Evolutionary conservation across 2,329 filamentous ascomycete species (phyloP).

Genomic region (Chalara sp.): DNA sequence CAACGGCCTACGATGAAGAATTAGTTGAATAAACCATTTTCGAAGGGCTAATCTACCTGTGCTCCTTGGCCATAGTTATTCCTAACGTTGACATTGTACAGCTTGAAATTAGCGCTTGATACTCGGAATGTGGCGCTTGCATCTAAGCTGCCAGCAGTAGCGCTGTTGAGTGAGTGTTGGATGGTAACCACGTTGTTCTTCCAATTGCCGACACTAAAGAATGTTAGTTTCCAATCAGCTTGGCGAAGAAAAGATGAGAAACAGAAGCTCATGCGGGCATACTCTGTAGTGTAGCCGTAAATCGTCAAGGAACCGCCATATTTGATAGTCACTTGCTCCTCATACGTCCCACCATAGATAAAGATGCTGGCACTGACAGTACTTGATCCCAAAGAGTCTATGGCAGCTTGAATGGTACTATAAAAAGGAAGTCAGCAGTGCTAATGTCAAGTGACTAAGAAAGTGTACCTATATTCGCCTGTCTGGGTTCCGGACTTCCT

Average conservation of each 20-base stretch:
- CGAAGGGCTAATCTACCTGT: no score
- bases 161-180: background rate
- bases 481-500: no score
- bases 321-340: constrained; percentile 34
- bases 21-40: no score
- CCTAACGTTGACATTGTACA: background rate
- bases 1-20: no score
- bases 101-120: constrained; percentile 39
- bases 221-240: no score
- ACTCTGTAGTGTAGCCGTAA: constrained; percentile 42
- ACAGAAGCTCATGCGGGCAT: constrained; percentile 6
- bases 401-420: no score
- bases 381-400: no score
- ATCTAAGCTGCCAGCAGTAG: constrained; percentile 19
- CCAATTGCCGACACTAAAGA: constrained; percentile 7
- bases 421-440: no score
- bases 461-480: no score
- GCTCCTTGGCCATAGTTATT: background rate
- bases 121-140: constrained; percentile 36
- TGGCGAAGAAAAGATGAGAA: no score
- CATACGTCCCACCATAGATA: constrained; percentile 34
- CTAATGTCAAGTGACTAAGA: no score
- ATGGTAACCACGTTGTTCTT: constrained; percentile 12
- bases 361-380: constrained; percentile 23
- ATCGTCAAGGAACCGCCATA: constrained; percentile 32